Evolutionary conservation across 2,329 filamentous ascomycete genomes (phyloP).

Genomic region (Aspergillus sp.): DNA sequence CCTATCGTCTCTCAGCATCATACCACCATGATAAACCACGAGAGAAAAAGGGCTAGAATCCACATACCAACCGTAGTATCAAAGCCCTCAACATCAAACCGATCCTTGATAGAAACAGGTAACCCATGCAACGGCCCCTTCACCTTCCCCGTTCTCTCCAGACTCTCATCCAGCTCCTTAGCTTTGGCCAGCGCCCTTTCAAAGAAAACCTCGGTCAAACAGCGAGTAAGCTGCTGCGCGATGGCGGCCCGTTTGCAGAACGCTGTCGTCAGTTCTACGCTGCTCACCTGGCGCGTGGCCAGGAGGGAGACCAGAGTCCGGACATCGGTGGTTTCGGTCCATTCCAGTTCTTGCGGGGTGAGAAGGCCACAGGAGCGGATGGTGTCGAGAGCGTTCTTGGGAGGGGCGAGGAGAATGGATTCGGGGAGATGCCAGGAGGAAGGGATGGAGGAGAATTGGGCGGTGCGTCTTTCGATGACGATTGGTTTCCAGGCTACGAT

Average conservation of each 20-base stretch:
- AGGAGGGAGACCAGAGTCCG: slow-evolving; percentile 10
- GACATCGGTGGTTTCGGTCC: slow-evolving; percentile 18
- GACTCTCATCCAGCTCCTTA: slow-evolving; percentile 45
- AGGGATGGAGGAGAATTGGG: slow-evolving; percentile 16
- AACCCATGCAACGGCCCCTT: slow-evolving; percentile 63
- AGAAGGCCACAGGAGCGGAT: slow-evolving; percentile 17
- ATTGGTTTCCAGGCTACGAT: slow-evolving; percentile 13
- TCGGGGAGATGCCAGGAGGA: slow-evolving; percentile 16
- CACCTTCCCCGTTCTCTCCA: slow-evolving; percentile 43
- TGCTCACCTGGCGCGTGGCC: slow-evolving; percentile 4
- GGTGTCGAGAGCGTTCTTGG: slow-evolving; percentile 8
- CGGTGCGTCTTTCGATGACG: slow-evolving; percentile 14
- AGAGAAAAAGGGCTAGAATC: not conserved
- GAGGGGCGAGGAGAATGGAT: slow-evolving; percentile 1
- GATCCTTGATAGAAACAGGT: slow-evolving; percentile 61
- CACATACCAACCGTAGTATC: slow-evolving; percentile 22
- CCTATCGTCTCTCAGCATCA: slow-evolving; percentile 32
- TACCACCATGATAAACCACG: not conserved
- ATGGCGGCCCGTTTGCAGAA: slow-evolving; percentile 16
- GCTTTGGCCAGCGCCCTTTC: slow-evolving; percentile 49
- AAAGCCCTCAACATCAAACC: slow-evolving; percentile 49
- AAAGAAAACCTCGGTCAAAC: slow-evolving; percentile 42
- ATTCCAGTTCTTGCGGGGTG: slow-evolving; percentile 12
- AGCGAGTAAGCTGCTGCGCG: slow-evolving; percentile 15
- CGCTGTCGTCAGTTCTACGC: slow-evolving; percentile 13